Percentiles rank a stretch among this genome's conserved stretches.
Evolutionary conservation across 768 basidiomycete genomes (phyloP).

Genomic region (button mushroom (Agaricus bisporus)): DNA sequence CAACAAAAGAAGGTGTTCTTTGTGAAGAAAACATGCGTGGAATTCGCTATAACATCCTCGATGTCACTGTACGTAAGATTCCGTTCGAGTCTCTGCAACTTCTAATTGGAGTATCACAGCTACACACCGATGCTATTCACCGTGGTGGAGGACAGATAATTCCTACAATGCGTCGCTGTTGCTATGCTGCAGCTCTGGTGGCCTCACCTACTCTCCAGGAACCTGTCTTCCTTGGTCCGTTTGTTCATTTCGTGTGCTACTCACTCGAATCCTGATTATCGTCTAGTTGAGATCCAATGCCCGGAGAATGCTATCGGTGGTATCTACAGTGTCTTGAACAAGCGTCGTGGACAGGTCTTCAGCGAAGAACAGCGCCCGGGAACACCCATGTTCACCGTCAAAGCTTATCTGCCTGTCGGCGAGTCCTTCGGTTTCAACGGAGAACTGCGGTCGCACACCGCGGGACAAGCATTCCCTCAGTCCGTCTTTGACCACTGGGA

Average conservation of each 20-base stretch:
- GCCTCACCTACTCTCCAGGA: constrained; percentile 91
- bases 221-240: constrained; percentile 86
- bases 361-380: constrained; percentile 94
- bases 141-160: constrained; percentile 99
- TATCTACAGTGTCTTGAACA: constrained; percentile 92
- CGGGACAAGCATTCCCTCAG: constrained; percentile 98
- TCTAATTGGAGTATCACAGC: constrained; percentile 33
- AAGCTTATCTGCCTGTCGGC: constrained; percentile 89
- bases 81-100: constrained; percentile 2
- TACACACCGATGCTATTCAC: constrained; percentile 98
- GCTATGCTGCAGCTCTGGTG: constrained; percentile 92
- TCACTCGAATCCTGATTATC: neutral
- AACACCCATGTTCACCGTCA: constrained; percentile 99
- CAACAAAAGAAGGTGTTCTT: constrained; percentile 95
- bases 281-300: constrained; percentile 91
- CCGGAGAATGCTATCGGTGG: constrained; percentile 97
- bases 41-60: constrained; percentile 90
- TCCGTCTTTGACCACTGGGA: constrained; percentile 92
- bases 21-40: constrained; percentile 99
- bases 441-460: constrained; percentile 86
- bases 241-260: neutral
- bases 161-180: constrained; percentile 92
- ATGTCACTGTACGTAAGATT: constrained; percentile 72
- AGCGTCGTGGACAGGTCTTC: constrained; percentile 97
- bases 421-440: constrained; percentile 98